phyloP scores from a whole-genome alignment of 164 flowering plant genomes.

The Tinospora cordifolia region DNA sequence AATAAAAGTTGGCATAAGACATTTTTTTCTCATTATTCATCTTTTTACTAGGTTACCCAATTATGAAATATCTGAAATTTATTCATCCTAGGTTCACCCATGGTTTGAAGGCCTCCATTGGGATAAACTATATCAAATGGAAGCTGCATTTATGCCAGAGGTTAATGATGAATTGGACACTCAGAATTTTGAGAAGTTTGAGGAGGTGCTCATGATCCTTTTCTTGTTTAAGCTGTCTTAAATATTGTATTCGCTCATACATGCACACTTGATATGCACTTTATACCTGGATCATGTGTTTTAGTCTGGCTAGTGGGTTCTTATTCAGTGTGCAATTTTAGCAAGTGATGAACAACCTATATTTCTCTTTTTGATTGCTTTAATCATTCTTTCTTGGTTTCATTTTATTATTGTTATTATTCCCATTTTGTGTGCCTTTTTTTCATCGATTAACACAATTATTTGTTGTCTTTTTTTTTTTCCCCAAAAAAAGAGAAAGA shows the following conservation, averaged over 20 bases:
- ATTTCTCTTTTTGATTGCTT: no score
- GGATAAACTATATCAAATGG: constrained; percentile 37
- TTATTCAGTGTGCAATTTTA: no score
- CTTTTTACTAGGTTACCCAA: not conserved
- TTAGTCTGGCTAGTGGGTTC: no score
- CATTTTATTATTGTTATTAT: no score
- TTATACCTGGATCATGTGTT: no score
- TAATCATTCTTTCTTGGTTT: no score
- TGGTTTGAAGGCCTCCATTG: constrained; percentile 34
- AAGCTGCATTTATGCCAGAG: constrained; percentile 42
- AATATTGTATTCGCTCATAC: not conserved
- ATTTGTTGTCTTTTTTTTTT: no score
- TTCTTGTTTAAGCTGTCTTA: not conserved
- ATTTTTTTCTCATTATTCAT: not conserved
- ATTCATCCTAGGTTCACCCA: constrained; percentile 27
- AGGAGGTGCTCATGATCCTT: constrained; percentile 23
- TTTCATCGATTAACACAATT: no score
- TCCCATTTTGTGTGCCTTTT: no score
- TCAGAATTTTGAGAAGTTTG: constrained; percentile 38
- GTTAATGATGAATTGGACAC: constrained; percentile 40
- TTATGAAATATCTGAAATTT: constrained; percentile 3
- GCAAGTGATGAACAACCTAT: no score
- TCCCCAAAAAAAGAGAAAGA: no score
- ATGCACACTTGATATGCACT: not conserved
- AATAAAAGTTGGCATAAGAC: constrained; percentile 30